phyloP scores from a whole-genome alignment of 768 basidiomycete species.

The Pulveroboletus sp. region DNA sequence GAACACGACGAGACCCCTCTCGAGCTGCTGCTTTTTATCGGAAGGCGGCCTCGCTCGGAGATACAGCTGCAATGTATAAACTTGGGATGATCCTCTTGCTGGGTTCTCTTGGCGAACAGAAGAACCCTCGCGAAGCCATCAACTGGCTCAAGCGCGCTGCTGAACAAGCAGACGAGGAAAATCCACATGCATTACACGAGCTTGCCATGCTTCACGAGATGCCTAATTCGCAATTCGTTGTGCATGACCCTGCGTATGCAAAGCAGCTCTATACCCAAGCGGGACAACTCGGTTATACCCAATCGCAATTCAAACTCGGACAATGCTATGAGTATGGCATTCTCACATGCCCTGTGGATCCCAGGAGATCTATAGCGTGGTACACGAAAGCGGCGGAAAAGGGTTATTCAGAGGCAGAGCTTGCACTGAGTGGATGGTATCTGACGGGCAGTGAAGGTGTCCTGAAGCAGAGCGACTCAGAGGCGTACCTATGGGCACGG shows the following conservation, averaged over 20 bases:
- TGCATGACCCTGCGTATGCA: constrained; percentile 78
- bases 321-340: constrained; percentile 93
- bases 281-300: constrained; percentile 90
- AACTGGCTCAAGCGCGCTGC: constrained; percentile 94
- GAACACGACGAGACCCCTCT: constrained; percentile 83
- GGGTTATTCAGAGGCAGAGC: constrained; percentile 90
- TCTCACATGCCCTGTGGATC: constrained; percentile 88
- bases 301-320: constrained; percentile 93
- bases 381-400: constrained; percentile 98
- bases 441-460: constrained; percentile 94
- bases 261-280: constrained; percentile 86
- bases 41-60: constrained; percentile 93
- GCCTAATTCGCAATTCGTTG: constrained; percentile 62
- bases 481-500: constrained; percentile 98
- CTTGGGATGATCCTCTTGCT: constrained; percentile 96
- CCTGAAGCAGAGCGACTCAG: constrained; percentile 94
- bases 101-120: constrained; percentile 77
- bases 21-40: constrained; percentile 95
- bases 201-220: constrained; percentile 85
- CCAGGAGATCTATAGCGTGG: constrained; percentile 94
- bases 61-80: constrained; percentile 99
- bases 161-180: constrained; percentile 96
- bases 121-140: constrained; percentile 88
- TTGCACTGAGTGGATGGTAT: constrained; percentile 98
- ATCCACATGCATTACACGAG: constrained; percentile 96